Percentiles rank a stretch among this genome's conserved stretches.
Conservation (phyloP, 176 grass and related monocot genomes). For the Canna indica region DNA sequence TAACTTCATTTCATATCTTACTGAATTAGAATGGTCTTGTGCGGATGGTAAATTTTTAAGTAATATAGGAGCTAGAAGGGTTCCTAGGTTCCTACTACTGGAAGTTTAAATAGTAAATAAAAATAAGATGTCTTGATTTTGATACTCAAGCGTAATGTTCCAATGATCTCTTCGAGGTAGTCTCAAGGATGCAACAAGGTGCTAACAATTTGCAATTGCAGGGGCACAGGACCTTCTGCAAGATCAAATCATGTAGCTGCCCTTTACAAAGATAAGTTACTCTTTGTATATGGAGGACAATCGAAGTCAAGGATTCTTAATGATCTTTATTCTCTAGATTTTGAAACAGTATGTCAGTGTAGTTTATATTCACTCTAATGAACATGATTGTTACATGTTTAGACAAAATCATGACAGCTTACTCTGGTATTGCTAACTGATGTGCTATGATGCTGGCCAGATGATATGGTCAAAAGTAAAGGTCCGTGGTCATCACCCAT, state of each 20-base stretch:
- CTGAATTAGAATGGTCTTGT: no score
- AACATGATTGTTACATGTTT: no score
- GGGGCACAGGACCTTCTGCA: slow-evolving; percentile 85
- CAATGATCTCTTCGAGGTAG: no score
- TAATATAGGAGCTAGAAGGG: no score
- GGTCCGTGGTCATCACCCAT: slow-evolving; percentile 78
- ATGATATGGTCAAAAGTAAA: slow-evolving; percentile 98
- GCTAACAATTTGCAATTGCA: slow-evolving; percentile 3
- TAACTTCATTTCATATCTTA: no score
- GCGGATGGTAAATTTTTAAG: no score
- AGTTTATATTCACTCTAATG: slow-evolving; percentile 9
- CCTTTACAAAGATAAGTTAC: slow-evolving; percentile 80
- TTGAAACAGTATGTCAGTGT: slow-evolving; percentile 70
- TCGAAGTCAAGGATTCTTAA: slow-evolving; percentile 90
- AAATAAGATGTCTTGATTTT: no score
- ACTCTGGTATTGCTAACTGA: background rate
- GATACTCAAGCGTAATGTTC: no score
- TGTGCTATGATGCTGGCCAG: slow-evolving; percentile 22
- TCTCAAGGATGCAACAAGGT: background rate
- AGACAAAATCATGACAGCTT: background rate
- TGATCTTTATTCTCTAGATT: slow-evolving; percentile 82
- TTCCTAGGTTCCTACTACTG: no score
- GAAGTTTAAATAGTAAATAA: background rate
- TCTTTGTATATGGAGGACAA: slow-evolving; percentile 84
- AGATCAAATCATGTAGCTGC: slow-evolving; percentile 80